Conservation (phyloP, 176 grass and related monocot genomes). For the Panicum miliaceum region DNA sequence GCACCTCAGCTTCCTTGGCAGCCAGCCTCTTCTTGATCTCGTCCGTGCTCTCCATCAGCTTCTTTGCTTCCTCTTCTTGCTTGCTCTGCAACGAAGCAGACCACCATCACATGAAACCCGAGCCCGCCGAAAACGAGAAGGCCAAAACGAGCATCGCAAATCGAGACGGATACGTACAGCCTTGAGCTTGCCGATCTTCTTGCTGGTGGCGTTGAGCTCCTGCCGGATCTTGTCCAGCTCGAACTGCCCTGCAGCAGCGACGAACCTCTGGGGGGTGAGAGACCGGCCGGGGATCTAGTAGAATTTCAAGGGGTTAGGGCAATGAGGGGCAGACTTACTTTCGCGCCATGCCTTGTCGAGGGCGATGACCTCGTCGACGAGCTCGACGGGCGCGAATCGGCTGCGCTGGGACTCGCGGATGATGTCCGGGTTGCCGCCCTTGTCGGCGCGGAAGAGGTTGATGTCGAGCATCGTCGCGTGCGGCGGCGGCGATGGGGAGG, state of each 20-base stretch:
- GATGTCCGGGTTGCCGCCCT: constrained; percentile 70
- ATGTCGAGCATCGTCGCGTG: constrained; percentile 72
- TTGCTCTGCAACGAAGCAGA: constrained; percentile 50
- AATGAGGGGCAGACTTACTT: constrained; percentile 48
- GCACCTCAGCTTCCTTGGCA: constrained; percentile 78
- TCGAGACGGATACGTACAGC: constrained; percentile 46
- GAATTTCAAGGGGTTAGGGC: not conserved
- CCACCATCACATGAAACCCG: not conserved
- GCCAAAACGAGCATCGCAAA: not conserved
- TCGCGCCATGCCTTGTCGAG: constrained; percentile 86
- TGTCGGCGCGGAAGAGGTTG: constrained; percentile 81
- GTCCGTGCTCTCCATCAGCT: constrained; percentile 79
- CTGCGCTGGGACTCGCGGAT: constrained; percentile 79
- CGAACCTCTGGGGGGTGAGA: not conserved
- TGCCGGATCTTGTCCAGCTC: constrained; percentile 74
- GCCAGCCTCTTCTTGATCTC: constrained; percentile 72
- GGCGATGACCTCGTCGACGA: constrained; percentile 84
- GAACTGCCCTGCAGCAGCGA: constrained; percentile 66
- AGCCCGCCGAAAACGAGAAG: not conserved
- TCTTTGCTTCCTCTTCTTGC: constrained; percentile 61
- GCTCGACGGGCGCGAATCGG: constrained; percentile 55
- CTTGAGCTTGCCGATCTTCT: constrained; percentile 84
- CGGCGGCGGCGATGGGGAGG: not conserved
- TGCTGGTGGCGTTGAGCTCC: constrained; percentile 88
- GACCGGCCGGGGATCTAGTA: not conserved